Conservation (phyloP, 192 early-diverging fungal genomes). For the Linnemannia hyalina region DNA sequence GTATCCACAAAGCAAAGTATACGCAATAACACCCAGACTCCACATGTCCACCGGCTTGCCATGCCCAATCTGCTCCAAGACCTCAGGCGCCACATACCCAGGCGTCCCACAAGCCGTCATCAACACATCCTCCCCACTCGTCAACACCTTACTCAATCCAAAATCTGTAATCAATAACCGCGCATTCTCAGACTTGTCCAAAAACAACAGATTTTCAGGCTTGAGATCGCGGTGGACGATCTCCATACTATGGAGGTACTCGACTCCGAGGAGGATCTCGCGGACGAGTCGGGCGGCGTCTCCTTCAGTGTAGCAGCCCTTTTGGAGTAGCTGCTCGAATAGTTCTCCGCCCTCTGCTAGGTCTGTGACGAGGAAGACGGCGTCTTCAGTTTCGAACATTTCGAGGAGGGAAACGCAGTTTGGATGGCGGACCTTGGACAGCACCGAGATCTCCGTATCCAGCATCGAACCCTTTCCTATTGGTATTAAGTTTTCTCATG, state of each 20-base stretch:
- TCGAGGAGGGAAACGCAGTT: slow-evolving; percentile 87
- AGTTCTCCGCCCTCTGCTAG: slow-evolving; percentile 90
- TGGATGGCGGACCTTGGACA: slow-evolving; percentile 82
- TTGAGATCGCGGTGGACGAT: slow-evolving; percentile 91
- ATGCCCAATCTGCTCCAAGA: slow-evolving; percentile 86
- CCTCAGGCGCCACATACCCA: slow-evolving; percentile 91
- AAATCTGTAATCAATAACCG: slow-evolving; percentile 92
- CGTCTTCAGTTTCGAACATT: slow-evolving; percentile 79
- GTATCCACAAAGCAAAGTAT: slow-evolving; percentile 86
- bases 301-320: slow-evolving; percentile 83
- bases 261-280: slow-evolving; percentile 84
- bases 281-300: slow-evolving; percentile 85
- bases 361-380: slow-evolving; percentile 80
- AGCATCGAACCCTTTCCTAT: slow-evolving; percentile 75
- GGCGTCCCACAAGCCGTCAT: slow-evolving; percentile 93
- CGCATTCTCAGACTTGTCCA: slow-evolving; percentile 65
- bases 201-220: slow-evolving; percentile 91
- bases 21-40: slow-evolving; percentile 94
- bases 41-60: slow-evolving; percentile 96
- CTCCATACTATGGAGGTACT: slow-evolving; percentile 86
- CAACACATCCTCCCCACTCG: slow-evolving; percentile 80
- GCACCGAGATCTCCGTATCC: slow-evolving; percentile 75
- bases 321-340: slow-evolving; percentile 81
- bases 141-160: slow-evolving; percentile 83
- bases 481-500: background rate